Evolutionary conservation across 352 stramenopile species (phyloP).

Genomic region (Blastocystis sp.): DNA sequence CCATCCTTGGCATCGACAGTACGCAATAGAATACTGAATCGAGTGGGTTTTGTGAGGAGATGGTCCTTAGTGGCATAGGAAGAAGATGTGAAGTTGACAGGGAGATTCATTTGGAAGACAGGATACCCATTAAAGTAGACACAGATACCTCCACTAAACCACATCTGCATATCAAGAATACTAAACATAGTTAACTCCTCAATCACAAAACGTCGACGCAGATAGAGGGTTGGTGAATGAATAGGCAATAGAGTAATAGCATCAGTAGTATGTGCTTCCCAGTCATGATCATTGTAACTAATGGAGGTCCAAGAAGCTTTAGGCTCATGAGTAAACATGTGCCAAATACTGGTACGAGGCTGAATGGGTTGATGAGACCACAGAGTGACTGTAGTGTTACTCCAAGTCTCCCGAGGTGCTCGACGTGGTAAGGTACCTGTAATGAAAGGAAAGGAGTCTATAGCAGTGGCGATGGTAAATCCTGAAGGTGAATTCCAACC

Average conservation of each 20-base stretch:
- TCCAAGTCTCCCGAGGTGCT: not conserved
- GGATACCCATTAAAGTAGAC: constrained; percentile 41
- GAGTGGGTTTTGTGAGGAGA: not conserved
- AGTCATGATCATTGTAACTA: not conserved
- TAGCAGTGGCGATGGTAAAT: not conserved
- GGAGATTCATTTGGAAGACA: constrained; percentile 34
- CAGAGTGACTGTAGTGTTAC: not conserved
- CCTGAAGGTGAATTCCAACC: not conserved
- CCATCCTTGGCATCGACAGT: not conserved
- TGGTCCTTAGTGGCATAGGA: not conserved
- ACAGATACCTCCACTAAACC: constrained; percentile 5
- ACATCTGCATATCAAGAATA: not conserved
- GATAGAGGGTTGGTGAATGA: not conserved
- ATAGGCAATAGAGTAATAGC: not conserved
- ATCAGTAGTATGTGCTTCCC: not conserved
- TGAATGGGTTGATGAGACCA: not conserved
- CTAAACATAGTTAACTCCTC: not conserved
- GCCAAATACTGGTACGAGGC: not conserved
- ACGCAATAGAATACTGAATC: not conserved
- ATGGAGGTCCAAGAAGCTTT: not conserved
- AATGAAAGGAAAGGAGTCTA: not conserved
- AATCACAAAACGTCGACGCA: constrained; percentile 21
- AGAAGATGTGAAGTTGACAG: not conserved
- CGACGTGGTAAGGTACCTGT: not conserved
- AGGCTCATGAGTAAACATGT: not conserved